Percentiles rank a stretch among this genome's conserved stretches.
Conservation (phyloP, 257 asterid genomes). For the Penstemon eatonii region DNA sequence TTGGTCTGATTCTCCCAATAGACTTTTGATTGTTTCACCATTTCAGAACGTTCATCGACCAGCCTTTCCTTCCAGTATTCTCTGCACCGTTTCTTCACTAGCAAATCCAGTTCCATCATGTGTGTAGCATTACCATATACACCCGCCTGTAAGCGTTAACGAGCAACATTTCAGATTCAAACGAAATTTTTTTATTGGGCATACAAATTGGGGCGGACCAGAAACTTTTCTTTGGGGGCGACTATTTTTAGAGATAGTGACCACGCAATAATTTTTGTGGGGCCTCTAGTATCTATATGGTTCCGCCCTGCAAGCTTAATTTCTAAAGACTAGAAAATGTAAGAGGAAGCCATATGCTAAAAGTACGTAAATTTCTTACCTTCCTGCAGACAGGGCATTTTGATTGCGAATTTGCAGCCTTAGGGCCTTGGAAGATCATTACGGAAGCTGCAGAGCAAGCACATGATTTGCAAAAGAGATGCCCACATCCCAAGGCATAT, state of each 20-base stretch:
- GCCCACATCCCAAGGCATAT: constrained; percentile 79
- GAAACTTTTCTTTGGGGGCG: too few relatives aligned
- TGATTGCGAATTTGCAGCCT: constrained; percentile 56
- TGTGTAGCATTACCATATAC: constrained; percentile 60
- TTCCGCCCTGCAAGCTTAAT: too few relatives aligned
- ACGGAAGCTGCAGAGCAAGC: constrained; percentile 84
- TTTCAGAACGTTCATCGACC: constrained; percentile 54
- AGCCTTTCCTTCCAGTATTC: constrained; percentile 77
- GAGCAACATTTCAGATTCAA: too few relatives aligned
- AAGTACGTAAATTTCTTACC: constrained; percentile 38
- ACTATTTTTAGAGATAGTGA: too few relatives aligned
- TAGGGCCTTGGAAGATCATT: constrained; percentile 66
- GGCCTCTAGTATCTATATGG: too few relatives aligned
- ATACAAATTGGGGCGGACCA: too few relatives aligned
- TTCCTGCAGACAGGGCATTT: constrained; percentile 86
- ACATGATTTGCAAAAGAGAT: constrained; percentile 78
- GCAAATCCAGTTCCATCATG: constrained; percentile 72
- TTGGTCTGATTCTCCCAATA: constrained; percentile 72
- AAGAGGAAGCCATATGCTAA: neutral
- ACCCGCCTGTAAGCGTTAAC: constrained; percentile 43
- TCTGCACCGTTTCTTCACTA: constrained; percentile 72
- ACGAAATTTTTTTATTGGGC: too few relatives aligned
- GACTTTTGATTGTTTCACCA: constrained; percentile 69
- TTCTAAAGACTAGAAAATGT: too few relatives aligned
- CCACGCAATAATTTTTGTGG: too few relatives aligned